Base-by-base conservation (phyloP, 345 rosid species). In the Aquilaria malaccensis region DNA sequence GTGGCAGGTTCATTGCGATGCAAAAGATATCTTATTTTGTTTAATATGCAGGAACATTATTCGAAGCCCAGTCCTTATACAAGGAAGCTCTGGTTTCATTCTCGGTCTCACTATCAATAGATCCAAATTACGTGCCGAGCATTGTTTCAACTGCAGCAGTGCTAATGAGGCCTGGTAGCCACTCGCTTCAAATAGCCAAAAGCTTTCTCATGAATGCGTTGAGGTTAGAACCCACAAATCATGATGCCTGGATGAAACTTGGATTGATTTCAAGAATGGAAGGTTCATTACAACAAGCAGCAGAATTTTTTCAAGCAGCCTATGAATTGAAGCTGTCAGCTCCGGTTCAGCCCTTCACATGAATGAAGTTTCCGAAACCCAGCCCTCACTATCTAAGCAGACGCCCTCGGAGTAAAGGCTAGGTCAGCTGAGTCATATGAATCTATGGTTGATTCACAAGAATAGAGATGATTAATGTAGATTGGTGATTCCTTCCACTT, bases 271-370 rank as follows among this genome's bases (percentile, higher is more conserved):
- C 90, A 59, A 89, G 85, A 72, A 74, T 55, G 85, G 94, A 94
- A 76, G 99, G 97, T 64, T 79, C 79, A 3, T 59, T 80, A 30
- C 83, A 78, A 48, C 91, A 82, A 77, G 97, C 97, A 15, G 95
- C 95, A 33, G 96, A 94, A 32, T 94, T 72, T 73, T 88, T 84
- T 71, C 95, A 94, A 73, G 97, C 97, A 57, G 95, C 99, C 4
- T 83, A 85, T 71, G 96, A 94, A 63, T 90, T 94, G 46, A 63
- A 82, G 70, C 67, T 76, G 30, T 82, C 96, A 2, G 89, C 96
- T 62, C 95, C 97, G 11, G 83, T 86, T 51, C 84, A 86, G 61
- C 75, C 84, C 72, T 82, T 83, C 52, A 49, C 33, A 31, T 77
- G 71, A 66, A 14, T 41, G 52, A 3, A 59, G 13, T 48, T 57